Evolutionary conservation across 768 basidiomycete species (phyloP).

Genomic region (Sporobolomyces pararoseus): DNA sequence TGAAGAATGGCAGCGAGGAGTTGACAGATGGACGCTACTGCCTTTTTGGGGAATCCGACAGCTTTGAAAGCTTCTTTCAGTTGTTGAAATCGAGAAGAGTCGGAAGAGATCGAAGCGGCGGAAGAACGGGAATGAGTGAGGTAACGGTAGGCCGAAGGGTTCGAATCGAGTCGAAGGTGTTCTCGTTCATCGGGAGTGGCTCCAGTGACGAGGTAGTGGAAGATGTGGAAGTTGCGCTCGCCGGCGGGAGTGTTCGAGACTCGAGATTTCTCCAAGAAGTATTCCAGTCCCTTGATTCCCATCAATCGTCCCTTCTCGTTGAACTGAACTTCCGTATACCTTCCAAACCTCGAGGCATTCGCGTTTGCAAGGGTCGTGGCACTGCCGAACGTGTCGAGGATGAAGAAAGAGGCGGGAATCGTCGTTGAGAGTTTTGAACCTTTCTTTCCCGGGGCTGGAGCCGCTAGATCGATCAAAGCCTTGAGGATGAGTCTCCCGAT

Average conservation of each 20-base stretch:
- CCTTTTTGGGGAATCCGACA: slow-evolving; percentile 79
- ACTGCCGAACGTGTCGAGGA: slow-evolving; percentile 90
- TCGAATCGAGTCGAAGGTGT: slow-evolving; percentile 71
- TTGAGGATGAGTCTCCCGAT: slow-evolving; percentile 85
- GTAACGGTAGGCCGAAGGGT: slow-evolving; percentile 73
- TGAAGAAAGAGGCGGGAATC: slow-evolving; percentile 88
- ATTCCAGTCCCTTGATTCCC: slow-evolving; percentile 92
- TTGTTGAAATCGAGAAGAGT: slow-evolving; percentile 80
- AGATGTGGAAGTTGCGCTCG: slow-evolving; percentile 95
- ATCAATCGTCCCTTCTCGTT: slow-evolving; percentile 80
- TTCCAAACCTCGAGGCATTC: slow-evolving; percentile 93
- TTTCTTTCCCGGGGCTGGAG: slow-evolving; percentile 62
- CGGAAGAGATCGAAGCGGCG: slow-evolving; percentile 58
- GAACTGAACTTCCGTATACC: slow-evolving; percentile 97
- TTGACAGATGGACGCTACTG: slow-evolving; percentile 89
- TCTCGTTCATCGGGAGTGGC: slow-evolving; percentile 81
- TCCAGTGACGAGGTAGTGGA: slow-evolving; percentile 92
- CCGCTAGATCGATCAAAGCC: slow-evolving; percentile 81
- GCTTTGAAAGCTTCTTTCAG: slow-evolving; percentile 90
- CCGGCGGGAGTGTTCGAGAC: slow-evolving; percentile 83
- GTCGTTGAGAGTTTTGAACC: slow-evolving; percentile 61
- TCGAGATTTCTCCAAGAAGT: slow-evolving; percentile 87
- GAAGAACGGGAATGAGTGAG: slow-evolving; percentile 50
- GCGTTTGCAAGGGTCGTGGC: slow-evolving; percentile 80
- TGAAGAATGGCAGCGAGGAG: slow-evolving; percentile 92